Base-by-base conservation (phyloP, 345 rosid genomes). In the Eucalyptus marginata region DNA sequence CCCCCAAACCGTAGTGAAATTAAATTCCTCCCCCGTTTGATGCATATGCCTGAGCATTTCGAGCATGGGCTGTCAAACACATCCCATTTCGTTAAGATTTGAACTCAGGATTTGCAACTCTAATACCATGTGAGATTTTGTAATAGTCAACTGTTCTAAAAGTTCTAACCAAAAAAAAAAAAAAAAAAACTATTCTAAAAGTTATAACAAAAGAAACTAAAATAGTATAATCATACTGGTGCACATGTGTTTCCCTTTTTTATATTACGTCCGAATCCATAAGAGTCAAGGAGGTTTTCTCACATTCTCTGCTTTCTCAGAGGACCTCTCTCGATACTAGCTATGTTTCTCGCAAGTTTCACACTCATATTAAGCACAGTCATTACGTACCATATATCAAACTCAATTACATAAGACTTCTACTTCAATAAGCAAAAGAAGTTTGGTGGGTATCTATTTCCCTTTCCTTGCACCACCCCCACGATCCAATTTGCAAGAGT, bases 71-170 rank as follows among this genome's bases (percentile, higher is more conserved):
- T n/a, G 10, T n/a, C 20, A 64, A 11, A 2, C 20, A 64, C 14
- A 11, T 15, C 5, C 40, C 0, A 0, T 14, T 27, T 62, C 8
- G 0, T 4, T 13, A 27, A 62, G 68, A 59, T 59, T 59, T 25
- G 4, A 59, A 51, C 0, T 51, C 1, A 0, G 22, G 1, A 52
- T 52, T 52, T 18, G 0, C 24, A 52, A 52, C 2, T 52, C 10
- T 52, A 52, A 52, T 18, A 7, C 0, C 22, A 51, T 1, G 2
- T 51, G 20, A 16, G 3, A 6, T 51, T 16, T 51, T 51, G 8
- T 52, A 17, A 52, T 3, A 52, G 0, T 18, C 0, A 52, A 52
- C 24, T 18, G 4, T 52, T 52, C 4, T 52, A 0, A 51, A 51
- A 51, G 56, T 51, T 17, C 22, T 3, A 0, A 51, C 4, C 1